A percentile compares a stretch with the other conserved stretches of the same genome.
Evolutionary conservation across 108 stramenopile species (phyloP).

Genomic region (Fistulifera solaris): DNA sequence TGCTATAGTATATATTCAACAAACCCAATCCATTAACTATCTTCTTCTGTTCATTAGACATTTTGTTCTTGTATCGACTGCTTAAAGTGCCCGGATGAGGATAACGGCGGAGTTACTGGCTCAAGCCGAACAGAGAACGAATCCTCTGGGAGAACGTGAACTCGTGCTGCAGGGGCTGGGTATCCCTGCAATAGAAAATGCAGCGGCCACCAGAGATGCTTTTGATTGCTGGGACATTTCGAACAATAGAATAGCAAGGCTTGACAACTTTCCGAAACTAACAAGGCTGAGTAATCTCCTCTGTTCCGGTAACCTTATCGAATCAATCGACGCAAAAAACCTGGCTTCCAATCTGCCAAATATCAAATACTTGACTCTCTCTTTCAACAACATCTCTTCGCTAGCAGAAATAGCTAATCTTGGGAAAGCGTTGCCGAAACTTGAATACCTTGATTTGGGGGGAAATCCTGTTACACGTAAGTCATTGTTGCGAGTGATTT

Average conservation of each 20-base stretch:
- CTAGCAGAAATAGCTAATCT: slow-evolving; percentile 56
- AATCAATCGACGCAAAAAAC: slow-evolving; percentile 44
- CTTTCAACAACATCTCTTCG: slow-evolving; percentile 52
- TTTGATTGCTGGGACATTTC: slow-evolving; percentile 74
- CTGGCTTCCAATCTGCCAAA: slow-evolving; percentile 39
- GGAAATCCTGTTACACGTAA: slow-evolving; percentile 80
- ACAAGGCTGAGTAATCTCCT: slow-evolving; percentile 34
- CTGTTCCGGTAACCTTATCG: slow-evolving; percentile 54
- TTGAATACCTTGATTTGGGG: slow-evolving; percentile 54
- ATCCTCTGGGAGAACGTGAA: slow-evolving; percentile 75
- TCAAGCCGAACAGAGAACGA: slow-evolving; percentile 76
- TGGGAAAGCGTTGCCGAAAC: slow-evolving; percentile 55
- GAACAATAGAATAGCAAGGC: slow-evolving; percentile 57
- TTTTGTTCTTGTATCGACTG: no score
- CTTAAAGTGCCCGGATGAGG: no score
- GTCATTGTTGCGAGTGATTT: slow-evolving; percentile 17
- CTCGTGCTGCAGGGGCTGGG: slow-evolving; percentile 67
- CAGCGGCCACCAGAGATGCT: slow-evolving; percentile 63
- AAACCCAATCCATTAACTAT: no score
- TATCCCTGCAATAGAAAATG: slow-evolving; percentile 71
- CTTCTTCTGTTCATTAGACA: no score
- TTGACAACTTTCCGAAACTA: slow-evolving; percentile 73
- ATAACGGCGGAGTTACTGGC: slow-evolving; percentile 67
- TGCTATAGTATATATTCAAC: no score
- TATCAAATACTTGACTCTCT: slow-evolving; percentile 42